Conservation (phyloP, 176 grass and related monocot species). For the Otatea glauca region DNA sequence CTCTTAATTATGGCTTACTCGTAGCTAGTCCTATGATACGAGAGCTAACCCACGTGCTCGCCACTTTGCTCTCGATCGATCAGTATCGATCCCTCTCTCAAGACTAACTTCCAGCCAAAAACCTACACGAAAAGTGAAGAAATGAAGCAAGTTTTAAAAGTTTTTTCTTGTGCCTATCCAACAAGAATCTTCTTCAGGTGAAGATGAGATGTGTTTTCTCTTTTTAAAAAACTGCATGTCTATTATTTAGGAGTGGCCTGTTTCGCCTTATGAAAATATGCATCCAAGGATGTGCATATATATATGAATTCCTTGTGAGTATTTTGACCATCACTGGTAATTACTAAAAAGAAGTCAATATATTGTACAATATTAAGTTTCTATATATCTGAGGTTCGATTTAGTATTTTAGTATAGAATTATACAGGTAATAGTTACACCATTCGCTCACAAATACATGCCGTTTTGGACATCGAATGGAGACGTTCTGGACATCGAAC, state of each 20-base stretch:
- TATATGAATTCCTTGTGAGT: not conserved
- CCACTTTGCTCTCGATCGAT: not conserved
- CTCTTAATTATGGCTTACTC: not conserved
- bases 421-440: not conserved
- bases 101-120: not conserved
- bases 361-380: not conserved
- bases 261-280: too few species aligned
- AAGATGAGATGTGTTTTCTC: not conserved
- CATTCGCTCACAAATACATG: too few species aligned
- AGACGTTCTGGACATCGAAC: too few species aligned
- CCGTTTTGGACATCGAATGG: too few species aligned
- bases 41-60: constrained; percentile 28
- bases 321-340: not conserved
- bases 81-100: not conserved
- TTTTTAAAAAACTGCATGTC: not conserved
- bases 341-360: not conserved
- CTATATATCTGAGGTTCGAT: not conserved
- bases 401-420: too few species aligned
- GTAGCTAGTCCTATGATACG: too few species aligned
- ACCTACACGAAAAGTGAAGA: not conserved
- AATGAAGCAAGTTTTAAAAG: not conserved
- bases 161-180: not conserved
- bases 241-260: not conserved
- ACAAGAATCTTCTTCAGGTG: constrained; percentile 26
- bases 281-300: too few species aligned